Percentiles rank a stretch among this genome's conserved stretches.
These are phyloP conservation scores for Pulveroboletus sp. DNA, from an alignment of 768 basidiomycete species.

Conservation along the genomic window DNA sequence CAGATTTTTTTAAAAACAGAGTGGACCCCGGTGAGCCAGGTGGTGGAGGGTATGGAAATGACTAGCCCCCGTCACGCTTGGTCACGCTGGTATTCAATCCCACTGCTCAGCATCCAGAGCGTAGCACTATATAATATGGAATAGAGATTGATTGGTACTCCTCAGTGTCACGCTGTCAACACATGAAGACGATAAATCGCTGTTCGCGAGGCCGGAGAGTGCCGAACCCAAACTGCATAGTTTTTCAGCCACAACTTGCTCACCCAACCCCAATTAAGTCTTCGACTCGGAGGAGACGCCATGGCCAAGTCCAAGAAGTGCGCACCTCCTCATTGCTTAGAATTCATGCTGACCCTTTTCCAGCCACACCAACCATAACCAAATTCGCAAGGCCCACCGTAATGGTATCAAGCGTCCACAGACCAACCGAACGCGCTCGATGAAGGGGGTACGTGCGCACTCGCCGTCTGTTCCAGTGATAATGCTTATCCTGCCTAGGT, in stretches of 20 bases:
- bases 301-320: slow-evolving; percentile 99
- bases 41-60: too few relatives aligned
- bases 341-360: slow-evolving; percentile 12
- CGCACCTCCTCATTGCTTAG: slow-evolving; percentile 20
- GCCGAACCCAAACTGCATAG: slow-evolving; percentile 28
- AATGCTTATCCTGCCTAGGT: slow-evolving; percentile 43
- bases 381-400: slow-evolving; percentile 93
- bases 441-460: slow-evolving; percentile 79
- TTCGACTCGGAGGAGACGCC: slow-evolving; percentile 21
- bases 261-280: neutral
- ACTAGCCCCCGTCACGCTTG: too few relatives aligned
- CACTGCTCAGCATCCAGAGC: too few relatives aligned
- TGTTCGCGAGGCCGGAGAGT: slow-evolving; percentile 17
- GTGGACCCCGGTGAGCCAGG: too few relatives aligned
- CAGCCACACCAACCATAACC: slow-evolving; percentile 94
- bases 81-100: too few relatives aligned
- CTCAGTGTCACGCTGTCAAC: too few relatives aligned
- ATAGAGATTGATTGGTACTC: too few relatives aligned
- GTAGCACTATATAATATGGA: too few relatives aligned
- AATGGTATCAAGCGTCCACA: slow-evolving; percentile 92
- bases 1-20: too few relatives aligned
- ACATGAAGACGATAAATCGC: too few relatives aligned
- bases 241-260: slow-evolving; percentile 32
- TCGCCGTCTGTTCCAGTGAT: neutral
- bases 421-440: slow-evolving; percentile 67